Evolutionary conservation across 176 grass and related monocot species (phyloP), one percentile per base, ranked within the genome.

Genomic region (Rhynchospora tenuis): DNA sequence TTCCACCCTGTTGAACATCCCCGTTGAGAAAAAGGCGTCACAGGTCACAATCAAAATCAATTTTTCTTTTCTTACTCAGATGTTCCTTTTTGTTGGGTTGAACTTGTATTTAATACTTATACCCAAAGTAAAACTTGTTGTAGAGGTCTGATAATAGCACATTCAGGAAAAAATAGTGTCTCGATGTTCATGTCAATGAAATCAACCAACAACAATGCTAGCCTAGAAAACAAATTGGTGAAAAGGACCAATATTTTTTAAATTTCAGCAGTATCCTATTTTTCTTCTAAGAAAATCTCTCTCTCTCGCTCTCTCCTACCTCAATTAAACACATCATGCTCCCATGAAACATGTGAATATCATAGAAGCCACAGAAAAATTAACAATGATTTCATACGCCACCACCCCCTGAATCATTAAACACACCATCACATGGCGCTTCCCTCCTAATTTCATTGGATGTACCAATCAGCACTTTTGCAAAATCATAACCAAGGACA

Each of bases 321-420:
- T 47, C 17, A 72, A 46, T 9, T 17, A 72, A 45, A 47, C 43
- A 72, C 17, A 47, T 42, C 14, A 68, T 68, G 64, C 27, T 42
- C 42, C 67, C 67, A 71, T 71, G 42, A 45, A 45, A 19, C 67
- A 71, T 71, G 42, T 71, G 67, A 43, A 68, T 68, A 68, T 43
- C 64, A 68, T 43, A 68, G 43, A 12, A 28, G 14, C 1, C 9
- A 64, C 1, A 67, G 64, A 14, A 67, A 67, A 67, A 33, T 15
- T 16, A 51, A 67, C 63, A 67, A 67, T 33, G 14, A 67, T 16
- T 51, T 31, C 64, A 67, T 33, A 67, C 26, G 38, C 14, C 28
- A 38, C 33, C 33, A 38, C 5, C 64, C 64, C 33, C 64, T 42
- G 38, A 67, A 14, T 5, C 11, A 67, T 67, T 67, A 38, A 5